Evolutionary conservation across 495 filamentous ascomycete species (phyloP), one percentile per base, ranked within the genome.

Genomic region (Daldinia decipiens): DNA sequence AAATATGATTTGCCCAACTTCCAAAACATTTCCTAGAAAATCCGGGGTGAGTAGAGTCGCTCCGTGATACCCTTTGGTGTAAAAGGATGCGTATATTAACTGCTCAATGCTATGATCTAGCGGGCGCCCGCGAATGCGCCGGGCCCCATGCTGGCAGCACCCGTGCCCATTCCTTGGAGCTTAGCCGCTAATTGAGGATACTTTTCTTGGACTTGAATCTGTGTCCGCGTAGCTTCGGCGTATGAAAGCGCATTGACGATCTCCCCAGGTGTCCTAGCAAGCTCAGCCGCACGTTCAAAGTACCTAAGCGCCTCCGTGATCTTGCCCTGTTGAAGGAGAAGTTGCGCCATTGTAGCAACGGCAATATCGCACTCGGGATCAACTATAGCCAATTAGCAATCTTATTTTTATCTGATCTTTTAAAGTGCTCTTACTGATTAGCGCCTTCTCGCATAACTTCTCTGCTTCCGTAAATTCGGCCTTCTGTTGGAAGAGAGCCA

Each of bases 331-430:
- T 99, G 96, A 21, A 99, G 86, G 29, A 98, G 88, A n/a, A 99
- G 86, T 79, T 99, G 95, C 5, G 95, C 95, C 95, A 99, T 98
- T 47, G 95, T 99, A 47, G 96, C 95, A 21, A 99, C 95, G 53
- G 95, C 95, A 75, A 99, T 98, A 76, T 99, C 95, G 77, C 95
- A 98, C 78, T 99, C 95, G 34, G 96, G 95, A 76, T 99, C 95
- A 75, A 99, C 94, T 97, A 70, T n/a, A 45, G n/a, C 9, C 17
- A 63, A 76, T 82, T 60, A 84, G 71, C 58, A 38, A 38, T 51
- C 21, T 13, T n/a, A n/a, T 32, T 27, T 17, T 39, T 24, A 36
- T 53, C n/a, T 11, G 34, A 47, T 34, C 55, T 54, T 51, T 63
- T 27, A 31, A 17, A 9, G 39, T 24, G 15, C 40, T 85, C 93